These are phyloP conservation scores for Casaregolazyma lundiana DNA, from an alignment of 1,139 yeast genomes.

Conservation along the genomic window DNA sequence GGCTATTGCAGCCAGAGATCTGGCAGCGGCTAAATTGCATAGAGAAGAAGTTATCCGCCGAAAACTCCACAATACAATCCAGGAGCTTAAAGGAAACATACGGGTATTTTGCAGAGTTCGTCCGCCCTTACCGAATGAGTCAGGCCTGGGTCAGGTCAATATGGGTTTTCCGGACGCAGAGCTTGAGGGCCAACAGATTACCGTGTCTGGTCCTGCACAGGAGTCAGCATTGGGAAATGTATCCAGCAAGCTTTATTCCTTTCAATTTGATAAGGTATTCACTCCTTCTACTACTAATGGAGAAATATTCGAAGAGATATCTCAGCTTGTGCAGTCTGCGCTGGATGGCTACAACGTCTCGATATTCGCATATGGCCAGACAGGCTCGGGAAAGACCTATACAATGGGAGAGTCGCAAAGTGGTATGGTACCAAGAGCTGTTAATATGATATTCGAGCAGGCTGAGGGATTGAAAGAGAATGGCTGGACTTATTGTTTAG, in stretches of 20 bases:
- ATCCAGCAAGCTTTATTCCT: constrained; percentile 38
- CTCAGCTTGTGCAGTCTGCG: constrained; percentile 84
- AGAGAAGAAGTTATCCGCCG: constrained; percentile 56
- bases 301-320: constrained; percentile 74
- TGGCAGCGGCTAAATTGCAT: constrained; percentile 33
- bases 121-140: constrained; percentile 42
- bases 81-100: constrained; percentile 87
- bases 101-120: constrained; percentile 85
- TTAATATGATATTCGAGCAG: constrained; percentile 64
- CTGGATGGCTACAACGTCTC: constrained; percentile 90
- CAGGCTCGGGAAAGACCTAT: constrained; percentile 93
- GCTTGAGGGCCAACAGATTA: constrained; percentile 44
- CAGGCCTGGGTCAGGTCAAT: constrained; percentile 28
- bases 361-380: constrained; percentile 95
- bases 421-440: constrained; percentile 82
- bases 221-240: constrained; percentile 27
- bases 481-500: constrained; percentile 64
- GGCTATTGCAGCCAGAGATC: constrained; percentile 22
- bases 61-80: constrained; percentile 66
- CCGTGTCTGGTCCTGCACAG: constrained; percentile 24
- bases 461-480: constrained; percentile 45
- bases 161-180: constrained; percentile 50
- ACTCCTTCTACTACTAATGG: constrained; percentile 48
- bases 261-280: constrained; percentile 78
- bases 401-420: constrained; percentile 71